phyloP scores from a whole-genome alignment of 768 basidiomycete genomes.

The Boletales sp. region DNA sequence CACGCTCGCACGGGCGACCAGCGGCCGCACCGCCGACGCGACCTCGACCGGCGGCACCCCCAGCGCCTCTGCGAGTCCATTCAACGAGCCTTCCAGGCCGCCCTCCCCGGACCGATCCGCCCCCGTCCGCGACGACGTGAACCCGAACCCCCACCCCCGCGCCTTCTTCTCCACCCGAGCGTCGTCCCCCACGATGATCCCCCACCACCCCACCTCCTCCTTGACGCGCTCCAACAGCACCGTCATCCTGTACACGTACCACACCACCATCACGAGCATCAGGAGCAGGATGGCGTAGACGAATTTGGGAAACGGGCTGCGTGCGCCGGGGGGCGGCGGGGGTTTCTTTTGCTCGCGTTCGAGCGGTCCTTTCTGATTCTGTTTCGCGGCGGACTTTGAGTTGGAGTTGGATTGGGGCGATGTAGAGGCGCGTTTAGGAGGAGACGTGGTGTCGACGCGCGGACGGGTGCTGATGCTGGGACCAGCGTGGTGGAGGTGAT shows the following conservation, averaged over 20 bases:
- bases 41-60: conserved; percentile 60
- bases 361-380: not conserved
- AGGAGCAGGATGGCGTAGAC: conserved; percentile 46
- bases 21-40: conserved; percentile 56
- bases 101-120: not conserved
- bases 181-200: conserved; percentile 4
- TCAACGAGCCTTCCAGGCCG: conserved; percentile 53
- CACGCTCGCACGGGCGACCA: conserved; percentile 59
- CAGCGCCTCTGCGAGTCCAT: conserved; percentile 56
- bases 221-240: conserved; percentile 43
- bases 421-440: not conserved
- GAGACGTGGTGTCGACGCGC: not conserved
- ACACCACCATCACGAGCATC: conserved; percentile 41
- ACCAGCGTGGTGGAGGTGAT: conserved; percentile 17
- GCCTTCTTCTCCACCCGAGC: not conserved
- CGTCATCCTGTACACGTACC: conserved; percentile 48
- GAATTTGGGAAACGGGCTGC: conserved; percentile 31
- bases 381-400: no score
- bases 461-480: conserved; percentile 11
- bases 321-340: conserved; percentile 2
- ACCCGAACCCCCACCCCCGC: conserved; percentile 5
- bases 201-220: conserved; percentile 61
- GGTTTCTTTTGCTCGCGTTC: conserved; percentile 5
- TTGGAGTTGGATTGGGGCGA: not conserved
- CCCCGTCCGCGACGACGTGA: conserved; percentile 4